A percentile compares a stretch with the other conserved stretches of the same genome.
Conservation (phyloP, 305 asterid species). For the Petunia hybrid region DNA sequence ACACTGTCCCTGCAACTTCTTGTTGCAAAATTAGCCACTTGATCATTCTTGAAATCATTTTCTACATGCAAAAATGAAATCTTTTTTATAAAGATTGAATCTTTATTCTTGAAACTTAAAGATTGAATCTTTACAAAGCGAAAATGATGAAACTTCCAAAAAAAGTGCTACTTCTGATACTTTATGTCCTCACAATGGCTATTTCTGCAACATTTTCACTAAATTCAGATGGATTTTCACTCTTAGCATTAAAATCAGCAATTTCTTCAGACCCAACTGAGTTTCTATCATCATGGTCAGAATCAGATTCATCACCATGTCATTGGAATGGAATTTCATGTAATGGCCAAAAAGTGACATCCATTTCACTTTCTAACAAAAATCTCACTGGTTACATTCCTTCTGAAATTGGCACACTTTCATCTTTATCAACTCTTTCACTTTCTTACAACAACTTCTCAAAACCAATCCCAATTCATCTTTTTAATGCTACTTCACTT, state of each 20-base stretch:
- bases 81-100: slow-evolving; percentile 34
- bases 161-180: slow-evolving; percentile 29
- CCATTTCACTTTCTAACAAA: slow-evolving; percentile 67
- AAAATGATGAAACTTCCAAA: slow-evolving; percentile 7
- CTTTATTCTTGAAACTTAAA: background rate
- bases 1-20: slow-evolving; percentile 50
- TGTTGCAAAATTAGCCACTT: slow-evolving; percentile 40
- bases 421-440: slow-evolving; percentile 54
- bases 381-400: slow-evolving; percentile 90
- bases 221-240: slow-evolving; percentile 82
- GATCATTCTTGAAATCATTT: background rate
- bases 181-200: slow-evolving; percentile 51
- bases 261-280: slow-evolving; percentile 61
- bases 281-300: slow-evolving; percentile 74
- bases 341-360: slow-evolving; percentile 59
- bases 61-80: slow-evolving; percentile 36
- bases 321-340: slow-evolving; percentile 84
- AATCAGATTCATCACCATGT: slow-evolving; percentile 73
- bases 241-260: slow-evolving; percentile 88
- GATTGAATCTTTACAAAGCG: slow-evolving; percentile 3
- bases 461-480: slow-evolving; percentile 49
- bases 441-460: slow-evolving; percentile 54
- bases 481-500: slow-evolving; percentile 53
- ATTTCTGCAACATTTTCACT: slow-evolving; percentile 52
- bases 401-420: slow-evolving; percentile 83